Evolutionary conservation across 352 stramenopile species (phyloP), one percentile per base, ranked within the genome.

Genomic region (Phytopythium ostracodes): DNA sequence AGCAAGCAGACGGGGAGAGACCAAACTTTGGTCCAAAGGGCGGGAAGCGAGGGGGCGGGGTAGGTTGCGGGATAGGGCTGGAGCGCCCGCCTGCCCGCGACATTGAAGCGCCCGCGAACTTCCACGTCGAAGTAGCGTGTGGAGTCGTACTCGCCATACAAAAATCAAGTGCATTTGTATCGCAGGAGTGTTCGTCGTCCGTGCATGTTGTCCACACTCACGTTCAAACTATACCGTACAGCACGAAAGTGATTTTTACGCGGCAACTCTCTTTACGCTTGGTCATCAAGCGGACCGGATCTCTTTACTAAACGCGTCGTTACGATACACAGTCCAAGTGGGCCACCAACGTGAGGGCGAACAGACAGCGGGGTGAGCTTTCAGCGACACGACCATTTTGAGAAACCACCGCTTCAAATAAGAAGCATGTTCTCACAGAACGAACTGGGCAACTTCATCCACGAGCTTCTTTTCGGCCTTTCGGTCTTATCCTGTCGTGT

Each of bases 71-170:
- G 51, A 12, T 38, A 44, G 51, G 51, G 51, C 18, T 22, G 25
- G 22, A 0, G 12, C 22, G 42, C 7, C 31, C 51, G 29, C 50
- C 25, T 11, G 42, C 7, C 31, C 51, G 29, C 50, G 50, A 57
- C 31, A 43, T 69, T 69, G 64, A 70, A 70, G 60, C 40, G 50
- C 51, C 29, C 29, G 17, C 20, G 24, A 68, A 69, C 63, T 69
- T 69, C 63, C 63, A 69, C 63, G 47, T 69, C 63, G 63, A 69
- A 69, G 63, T 53, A 51, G 40, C 24, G 43, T 4, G 9, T 20
- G 9, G 40, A 8, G 8, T n/a, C 15, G 56, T 18, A 38, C 27
- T 38, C 15, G 6, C 1, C 38, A 60, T 60, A 63, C 29, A 18
- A 27, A 44, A 51, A 17, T 4, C 46, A 59, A 64, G 59, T 53